Base-by-base conservation (phyloP, 2,329 filamentous ascomycete species). In the Dendryphion nanum region DNA sequence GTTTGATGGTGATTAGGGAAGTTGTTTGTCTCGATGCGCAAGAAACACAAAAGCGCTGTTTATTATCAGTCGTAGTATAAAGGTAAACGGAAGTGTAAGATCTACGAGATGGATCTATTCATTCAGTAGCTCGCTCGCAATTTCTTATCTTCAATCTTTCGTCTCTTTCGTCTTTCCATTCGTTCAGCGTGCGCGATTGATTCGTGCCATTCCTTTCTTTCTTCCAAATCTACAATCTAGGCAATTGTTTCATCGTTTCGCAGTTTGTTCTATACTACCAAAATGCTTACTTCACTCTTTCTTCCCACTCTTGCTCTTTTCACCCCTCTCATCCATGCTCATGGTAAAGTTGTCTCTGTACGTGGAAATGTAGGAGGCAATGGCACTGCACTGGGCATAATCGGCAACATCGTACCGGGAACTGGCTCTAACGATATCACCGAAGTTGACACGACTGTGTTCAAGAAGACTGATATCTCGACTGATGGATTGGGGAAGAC, bases 401-500 rank as follows among this genome's bases (percentile, higher is more conserved):
- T 59, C 42, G 68, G 69, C 30, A 67, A 48, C 23, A 47, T 69
- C 38, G 64, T 73, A 13, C 69, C 71, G 5, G 63, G 64, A 6
- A 42, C 67, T 1, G 70, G 70, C 15, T 50, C 49, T 17, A 73
- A 73, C 61, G 51, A 47, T 21, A 48, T 59, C 44, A 73, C 70
- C 2, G 69, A 74, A 47, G 51, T 67, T 21, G 71, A 74, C 51
- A 72, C 71, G 19, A 73, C 70, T 24, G 63, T 73, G 45, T 74
- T 74, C 60, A 52, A 45, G 14, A 52, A 45, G 14, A 63, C 49
- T 47, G 53, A 63, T 26, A 57, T 66, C 41, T 47, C 53, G 35
- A 57, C 58, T 29, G 53, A 71, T 45, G 65, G 67, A 16, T 63
- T 71, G 20, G 70, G 70, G 44, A 50, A 44, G 20, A 72, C 68